phyloP scores from a whole-genome alignment of 2,329 filamentous ascomycete genomes.

The Juglanconis sp. region DNA sequence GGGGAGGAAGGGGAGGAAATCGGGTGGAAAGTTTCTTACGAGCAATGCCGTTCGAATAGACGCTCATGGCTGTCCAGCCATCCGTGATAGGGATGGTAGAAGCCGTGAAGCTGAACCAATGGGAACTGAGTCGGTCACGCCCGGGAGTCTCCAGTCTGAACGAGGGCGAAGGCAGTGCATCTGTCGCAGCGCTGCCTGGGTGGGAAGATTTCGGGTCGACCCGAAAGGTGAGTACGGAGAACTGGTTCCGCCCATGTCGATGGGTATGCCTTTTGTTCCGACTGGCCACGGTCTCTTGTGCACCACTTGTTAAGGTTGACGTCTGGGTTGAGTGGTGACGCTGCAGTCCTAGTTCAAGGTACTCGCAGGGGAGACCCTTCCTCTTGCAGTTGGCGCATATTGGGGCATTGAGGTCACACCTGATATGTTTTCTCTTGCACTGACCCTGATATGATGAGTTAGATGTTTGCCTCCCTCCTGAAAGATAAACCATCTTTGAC shows the following conservation, averaged over 20 bases:
- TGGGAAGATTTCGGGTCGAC: neutral
- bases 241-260: neutral
- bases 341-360: neutral
- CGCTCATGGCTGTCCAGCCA: no score
- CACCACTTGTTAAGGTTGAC: neutral
- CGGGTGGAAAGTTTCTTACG: no score
- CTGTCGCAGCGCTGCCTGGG: neutral
- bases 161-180: neutral
- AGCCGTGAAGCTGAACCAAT: no score
- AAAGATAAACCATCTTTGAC: no score
- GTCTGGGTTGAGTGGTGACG: neutral
- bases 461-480: no score
- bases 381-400: conserved; percentile 6
- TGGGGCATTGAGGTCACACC: conserved; percentile 2
- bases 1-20: no score
- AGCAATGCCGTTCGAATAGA: no score
- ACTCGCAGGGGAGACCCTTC: neutral
- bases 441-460: neutral
- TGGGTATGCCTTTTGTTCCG: neutral
- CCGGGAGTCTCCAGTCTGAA: no score
- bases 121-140: no score
- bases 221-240: neutral
- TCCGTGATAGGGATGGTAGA: no score
- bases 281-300: neutral
- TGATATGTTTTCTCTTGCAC: conserved; percentile 7